Evolutionary conservation across 2,329 filamentous ascomycete genomes (phyloP).

Genomic region (Beauveria pseudobassiana): DNA sequence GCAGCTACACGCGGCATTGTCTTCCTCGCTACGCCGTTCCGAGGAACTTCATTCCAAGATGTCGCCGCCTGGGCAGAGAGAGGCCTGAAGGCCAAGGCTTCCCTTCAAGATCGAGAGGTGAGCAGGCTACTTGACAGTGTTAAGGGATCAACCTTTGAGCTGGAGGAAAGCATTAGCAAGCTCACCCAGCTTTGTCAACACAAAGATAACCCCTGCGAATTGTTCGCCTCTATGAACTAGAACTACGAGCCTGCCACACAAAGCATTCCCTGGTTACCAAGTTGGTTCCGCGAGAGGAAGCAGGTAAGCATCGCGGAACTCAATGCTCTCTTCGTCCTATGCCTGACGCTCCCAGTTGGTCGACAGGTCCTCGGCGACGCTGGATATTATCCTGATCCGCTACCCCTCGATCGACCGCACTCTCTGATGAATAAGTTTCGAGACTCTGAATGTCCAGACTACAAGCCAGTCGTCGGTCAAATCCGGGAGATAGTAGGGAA

Average conservation of each 20-base stretch:
- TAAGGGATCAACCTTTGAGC: slow-evolving; percentile 15
- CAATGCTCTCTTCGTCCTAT: neutral
- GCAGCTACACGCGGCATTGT: neutral
- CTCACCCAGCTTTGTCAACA: no score
- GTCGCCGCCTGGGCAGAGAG: neutral
- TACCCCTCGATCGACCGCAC: slow-evolving; percentile 19
- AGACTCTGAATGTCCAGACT: slow-evolving; percentile 13
- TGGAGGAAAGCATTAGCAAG: no score
- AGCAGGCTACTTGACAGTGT: slow-evolving; percentile 15
- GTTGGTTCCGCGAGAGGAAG: no score
- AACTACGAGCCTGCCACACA: no score
- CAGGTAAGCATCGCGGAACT: no score
- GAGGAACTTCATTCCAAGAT: neutral
- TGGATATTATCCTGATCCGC: slow-evolving; percentile 19
- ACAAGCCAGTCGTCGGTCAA: slow-evolving; percentile 14
- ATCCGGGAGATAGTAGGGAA: neutral
- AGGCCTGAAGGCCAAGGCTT: neutral
- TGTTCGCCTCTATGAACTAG: no score
- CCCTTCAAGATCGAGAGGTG: slow-evolving; percentile 9
- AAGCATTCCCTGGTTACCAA: no score
- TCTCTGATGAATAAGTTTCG: slow-evolving; percentile 22
- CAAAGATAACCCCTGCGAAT: no score
- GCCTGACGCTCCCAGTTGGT: slow-evolving; percentile 17
- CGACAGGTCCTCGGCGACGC: slow-evolving; percentile 16
- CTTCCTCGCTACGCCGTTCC: neutral